Base-by-base conservation (phyloP, 1,284 basidiomycete genomes). In the Tilletiopsis washingtonensis region DNA sequence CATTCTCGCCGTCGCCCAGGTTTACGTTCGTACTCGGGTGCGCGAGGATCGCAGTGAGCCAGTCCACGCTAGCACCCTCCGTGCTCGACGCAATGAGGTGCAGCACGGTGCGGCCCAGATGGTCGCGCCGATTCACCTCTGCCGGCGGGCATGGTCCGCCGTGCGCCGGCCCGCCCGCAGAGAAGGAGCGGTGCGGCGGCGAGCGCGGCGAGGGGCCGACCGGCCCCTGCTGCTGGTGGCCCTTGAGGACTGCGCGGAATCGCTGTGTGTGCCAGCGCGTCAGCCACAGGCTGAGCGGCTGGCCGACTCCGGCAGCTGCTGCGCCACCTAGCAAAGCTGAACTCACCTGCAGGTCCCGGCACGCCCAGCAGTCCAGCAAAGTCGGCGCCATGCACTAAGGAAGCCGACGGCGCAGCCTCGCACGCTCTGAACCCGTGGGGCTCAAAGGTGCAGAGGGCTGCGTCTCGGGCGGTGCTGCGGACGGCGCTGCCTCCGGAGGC, bases 1-100 rank as follows among this genome's bases (percentile, higher is more conserved):
- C 67, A 26, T 56, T 69, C 43, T 70, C 67, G 19, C 44, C 54
- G 74, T 99, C 93, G 51, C 79, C 77, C 5, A 86, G 58, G 62
- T 98, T 98, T 68, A 91, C 81, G 55, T 88, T 84, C 69, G 91
- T 77, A 23, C 77, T 76, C 1, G 87, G 84, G 61, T 89, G 84
- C 9, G 81, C 80, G 44, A 97, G 79, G n/a, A 97, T 77, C 44
- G 86, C 78, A 43, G 82, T 78, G 44, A 91, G 81, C 73, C 86
- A 97, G 67, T 90, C 85, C 59, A 86, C 74, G 34, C 83, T 81
- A 27, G 82, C 80, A 1, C 81, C 75, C 29, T 66, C 74, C 14
- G 81, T 79, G 7, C 82, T 75, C 46, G 84, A 84, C 0, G 85
- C 86, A 14, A 79, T 75, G 40, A 91, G 81, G 71, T 97, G 93